A percentile compares a stretch with the other conserved stretches of the same genome.
These are phyloP conservation scores for Recurvomyces mirabilis DNA, from an alignment of 495 filamentous ascomycete species.

Conservation along the genomic window DNA sequence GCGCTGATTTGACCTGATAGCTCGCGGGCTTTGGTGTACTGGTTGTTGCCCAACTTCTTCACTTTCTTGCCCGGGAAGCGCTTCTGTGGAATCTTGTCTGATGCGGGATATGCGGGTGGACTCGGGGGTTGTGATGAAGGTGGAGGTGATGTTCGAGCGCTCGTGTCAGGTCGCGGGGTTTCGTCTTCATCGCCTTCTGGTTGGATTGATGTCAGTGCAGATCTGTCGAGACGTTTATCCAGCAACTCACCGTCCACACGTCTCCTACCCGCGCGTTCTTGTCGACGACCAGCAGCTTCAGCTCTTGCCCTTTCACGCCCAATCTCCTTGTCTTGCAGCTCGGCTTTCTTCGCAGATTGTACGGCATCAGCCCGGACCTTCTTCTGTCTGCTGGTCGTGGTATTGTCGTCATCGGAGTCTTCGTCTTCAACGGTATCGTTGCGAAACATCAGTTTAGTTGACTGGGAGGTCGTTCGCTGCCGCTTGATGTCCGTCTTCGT, in stretches of 20 bases:
- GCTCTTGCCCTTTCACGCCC: conserved; percentile 56
- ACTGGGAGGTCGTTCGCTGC: conserved; percentile 65
- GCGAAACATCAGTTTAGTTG: conserved; percentile 37
- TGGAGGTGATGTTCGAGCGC: conserved; percentile 13
- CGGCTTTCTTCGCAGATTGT: conserved; percentile 61
- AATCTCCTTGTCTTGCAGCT: conserved; percentile 49
- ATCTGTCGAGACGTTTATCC: neutral
- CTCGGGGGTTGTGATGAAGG: conserved; percentile 18
- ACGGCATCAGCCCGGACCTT: conserved; percentile 53
- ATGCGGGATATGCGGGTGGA: conserved; percentile 10
- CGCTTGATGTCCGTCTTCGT: conserved; percentile 50
- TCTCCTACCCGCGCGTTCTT: conserved; percentile 60
- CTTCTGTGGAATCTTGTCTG: conserved; percentile 19
- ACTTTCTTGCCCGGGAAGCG: conserved; percentile 17
- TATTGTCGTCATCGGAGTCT: conserved; percentile 59
- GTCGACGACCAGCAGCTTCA: conserved; percentile 63
- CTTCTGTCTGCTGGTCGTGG: conserved; percentile 37
- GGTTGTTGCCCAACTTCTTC: conserved; percentile 69
- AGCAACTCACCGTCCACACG: conserved; percentile 59
- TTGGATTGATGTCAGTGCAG: neutral
- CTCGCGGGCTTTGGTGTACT: conserved; percentile 47
- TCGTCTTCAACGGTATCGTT: conserved; percentile 37
- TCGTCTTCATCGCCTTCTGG: conserved; percentile 17
- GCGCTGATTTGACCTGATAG: neutral
- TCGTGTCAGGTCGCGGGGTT: conserved; percentile 13